Conservation (phyloP, 2,329 filamentous ascomycete species). For the Hymenoscyphus infarciens region DNA sequence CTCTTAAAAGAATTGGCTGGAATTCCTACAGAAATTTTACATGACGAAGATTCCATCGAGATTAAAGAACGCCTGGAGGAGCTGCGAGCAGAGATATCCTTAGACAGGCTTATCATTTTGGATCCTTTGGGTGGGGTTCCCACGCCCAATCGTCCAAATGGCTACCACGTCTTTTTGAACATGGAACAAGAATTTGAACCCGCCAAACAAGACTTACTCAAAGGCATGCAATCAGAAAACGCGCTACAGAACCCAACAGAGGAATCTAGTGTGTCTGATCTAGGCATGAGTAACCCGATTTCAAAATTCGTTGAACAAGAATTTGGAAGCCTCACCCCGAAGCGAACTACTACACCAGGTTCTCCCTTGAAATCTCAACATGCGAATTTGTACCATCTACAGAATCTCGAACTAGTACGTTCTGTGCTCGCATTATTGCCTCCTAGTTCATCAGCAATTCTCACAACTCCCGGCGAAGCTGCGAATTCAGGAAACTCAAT, state of each 20-base stretch:
- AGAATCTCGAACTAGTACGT: slow-evolving; percentile 72
- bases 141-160: slow-evolving; percentile 54
- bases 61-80: slow-evolving; percentile 39
- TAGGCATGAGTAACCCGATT: slow-evolving; percentile 41
- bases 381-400: slow-evolving; percentile 48
- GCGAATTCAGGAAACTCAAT: slow-evolving; percentile 46
- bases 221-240: slow-evolving; percentile 1
- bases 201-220: slow-evolving; percentile 59
- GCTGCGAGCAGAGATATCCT: slow-evolving; percentile 51
- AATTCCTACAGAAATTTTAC: slow-evolving; percentile 42
- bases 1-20: slow-evolving; percentile 74
- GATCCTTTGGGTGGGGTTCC: slow-evolving; percentile 86
- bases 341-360: slow-evolving; percentile 7
- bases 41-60: slow-evolving; percentile 41
- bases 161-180: slow-evolving; percentile 83
- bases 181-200: slow-evolving; percentile 81
- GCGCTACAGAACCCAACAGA: slow-evolving; percentile 1
- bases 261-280: slow-evolving; percentile 16
- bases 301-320: slow-evolving; percentile 41
- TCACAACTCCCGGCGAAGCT: slow-evolving; percentile 82
- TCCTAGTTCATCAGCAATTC: slow-evolving; percentile 77
- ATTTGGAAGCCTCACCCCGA: slow-evolving; percentile 13
- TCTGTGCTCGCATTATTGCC: slow-evolving; percentile 73
- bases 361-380: background rate
- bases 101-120: slow-evolving; percentile 86